Evolutionary conservation across 768 basidiomycete species (phyloP).

Genomic region (Scleroderma bovista): DNA sequence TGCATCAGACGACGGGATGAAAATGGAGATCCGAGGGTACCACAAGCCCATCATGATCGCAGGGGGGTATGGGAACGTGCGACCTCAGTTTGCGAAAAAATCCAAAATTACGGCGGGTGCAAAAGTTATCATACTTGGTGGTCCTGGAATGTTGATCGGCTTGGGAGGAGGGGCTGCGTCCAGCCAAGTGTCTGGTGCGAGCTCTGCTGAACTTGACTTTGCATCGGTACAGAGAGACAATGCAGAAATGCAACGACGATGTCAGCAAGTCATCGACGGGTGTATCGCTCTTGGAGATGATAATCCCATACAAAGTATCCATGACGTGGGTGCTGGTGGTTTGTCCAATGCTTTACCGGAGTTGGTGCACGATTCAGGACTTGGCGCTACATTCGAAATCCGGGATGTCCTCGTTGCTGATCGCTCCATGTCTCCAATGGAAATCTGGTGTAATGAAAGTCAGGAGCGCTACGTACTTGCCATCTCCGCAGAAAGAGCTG

Average conservation of each 20-base stretch:
- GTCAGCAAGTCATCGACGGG: slow-evolving; percentile 95
- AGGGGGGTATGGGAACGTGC: slow-evolving; percentile 92
- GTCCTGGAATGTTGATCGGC: slow-evolving; percentile 94
- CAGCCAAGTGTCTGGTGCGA: slow-evolving; percentile 86
- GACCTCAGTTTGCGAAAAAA: slow-evolving; percentile 78
- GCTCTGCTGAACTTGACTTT: slow-evolving; percentile 92
- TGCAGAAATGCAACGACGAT: slow-evolving; percentile 95
- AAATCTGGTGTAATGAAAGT: slow-evolving; percentile 99
- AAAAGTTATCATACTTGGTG: slow-evolving; percentile 88
- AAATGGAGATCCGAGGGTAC: slow-evolving; percentile 80
- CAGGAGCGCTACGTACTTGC: slow-evolving; percentile 98
- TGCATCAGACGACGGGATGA: slow-evolving; percentile 39
- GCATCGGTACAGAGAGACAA: slow-evolving; percentile 98
- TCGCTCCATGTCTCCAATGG: slow-evolving; percentile 95
- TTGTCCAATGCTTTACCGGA: slow-evolving; percentile 96
- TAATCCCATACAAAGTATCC: slow-evolving; percentile 91
- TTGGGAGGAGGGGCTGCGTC: slow-evolving; percentile 96
- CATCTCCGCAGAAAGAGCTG: slow-evolving; percentile 57
- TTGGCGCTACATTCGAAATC: slow-evolving; percentile 92
- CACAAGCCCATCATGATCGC: slow-evolving; percentile 99
- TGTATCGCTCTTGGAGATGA: slow-evolving; percentile 56
- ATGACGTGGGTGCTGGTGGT: slow-evolving; percentile 98
- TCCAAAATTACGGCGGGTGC: slow-evolving; percentile 71
- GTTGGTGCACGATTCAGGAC: slow-evolving; percentile 90
- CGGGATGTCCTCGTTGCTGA: slow-evolving; percentile 91